phyloP scores from a whole-genome alignment of 805 yeast species.

The Saccharomyces eubayanus region DNA sequence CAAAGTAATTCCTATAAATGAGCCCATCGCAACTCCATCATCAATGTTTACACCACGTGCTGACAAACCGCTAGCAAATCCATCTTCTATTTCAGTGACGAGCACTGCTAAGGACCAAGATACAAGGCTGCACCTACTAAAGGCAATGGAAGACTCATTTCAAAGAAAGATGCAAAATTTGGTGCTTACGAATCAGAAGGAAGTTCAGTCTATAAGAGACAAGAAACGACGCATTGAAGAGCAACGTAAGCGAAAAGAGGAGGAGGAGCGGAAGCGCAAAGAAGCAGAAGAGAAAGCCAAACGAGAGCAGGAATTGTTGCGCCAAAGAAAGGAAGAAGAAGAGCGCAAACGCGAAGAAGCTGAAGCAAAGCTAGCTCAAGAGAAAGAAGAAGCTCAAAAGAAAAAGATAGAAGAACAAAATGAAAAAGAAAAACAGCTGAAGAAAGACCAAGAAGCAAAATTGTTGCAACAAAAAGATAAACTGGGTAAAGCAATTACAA shows the following conservation, averaged over 20 bases:
- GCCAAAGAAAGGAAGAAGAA: slow-evolving; percentile 4
- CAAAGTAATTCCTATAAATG: slow-evolving; percentile 9
- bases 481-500: slow-evolving; percentile 18
- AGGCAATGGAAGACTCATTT: slow-evolving; percentile 8
- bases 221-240: slow-evolving; percentile 4
- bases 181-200: slow-evolving; percentile 6
- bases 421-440: slow-evolving; percentile 14
- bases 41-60: background rate
- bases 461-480: slow-evolving; percentile 14
- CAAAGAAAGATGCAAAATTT: slow-evolving; percentile 4
- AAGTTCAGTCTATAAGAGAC: slow-evolving; percentile 2
- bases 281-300: slow-evolving; percentile 1
- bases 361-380: slow-evolving; percentile 11
- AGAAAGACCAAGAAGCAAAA: slow-evolving; percentile 9
- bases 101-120: background rate
- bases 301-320: background rate
- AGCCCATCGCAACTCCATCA: background rate
- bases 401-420: slow-evolving; percentile 13
- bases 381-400: slow-evolving; percentile 25
- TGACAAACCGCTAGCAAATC: background rate
- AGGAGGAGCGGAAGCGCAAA: slow-evolving; percentile 3
- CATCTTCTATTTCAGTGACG: background rate
- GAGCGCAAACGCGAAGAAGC: slow-evolving; percentile 11
- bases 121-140: background rate
- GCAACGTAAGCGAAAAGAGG: slow-evolving; percentile 4